Conservation (phyloP, 306 rosid genomes). For the Oxytropis ochrocephala region DNA sequence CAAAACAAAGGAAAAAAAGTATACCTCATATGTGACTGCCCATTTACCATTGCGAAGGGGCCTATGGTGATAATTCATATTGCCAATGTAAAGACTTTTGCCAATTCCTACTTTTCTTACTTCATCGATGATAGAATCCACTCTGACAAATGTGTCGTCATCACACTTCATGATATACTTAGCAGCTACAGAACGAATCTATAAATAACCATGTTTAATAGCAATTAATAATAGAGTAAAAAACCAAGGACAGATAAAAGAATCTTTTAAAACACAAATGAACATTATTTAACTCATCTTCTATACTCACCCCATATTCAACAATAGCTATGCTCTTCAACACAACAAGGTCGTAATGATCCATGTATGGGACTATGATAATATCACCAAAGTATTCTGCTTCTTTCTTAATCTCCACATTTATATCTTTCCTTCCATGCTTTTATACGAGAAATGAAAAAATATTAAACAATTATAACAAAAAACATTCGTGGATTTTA, state of each 20-base stretch:
- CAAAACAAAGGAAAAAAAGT: not conserved
- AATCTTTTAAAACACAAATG: not conserved
- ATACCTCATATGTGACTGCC: conserved; percentile 93
- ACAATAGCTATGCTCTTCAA: conserved; percentile 88
- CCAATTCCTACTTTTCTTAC: conserved; percentile 33
- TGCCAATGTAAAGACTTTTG: conserved; percentile 71
- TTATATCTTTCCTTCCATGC: conserved; percentile 81
- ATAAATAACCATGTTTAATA: conserved; percentile 18
- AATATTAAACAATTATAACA: not conserved
- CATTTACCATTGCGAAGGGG: conserved; percentile 51
- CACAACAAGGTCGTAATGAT: conserved; percentile 85
- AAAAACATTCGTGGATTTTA: too few relatives aligned
- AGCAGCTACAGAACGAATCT: conserved; percentile 57
- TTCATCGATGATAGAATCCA: conserved; percentile 64
- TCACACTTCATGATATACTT: conserved; percentile 82
- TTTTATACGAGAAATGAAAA: conserved; percentile 31
- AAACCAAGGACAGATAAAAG: not conserved
- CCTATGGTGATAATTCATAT: conserved; percentile 74
- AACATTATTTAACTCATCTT: conserved; percentile 3
- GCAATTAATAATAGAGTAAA: not conserved
- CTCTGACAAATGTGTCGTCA: conserved; percentile 85
- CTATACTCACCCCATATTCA: conserved; percentile 80
- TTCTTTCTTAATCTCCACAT: conserved; percentile 68
- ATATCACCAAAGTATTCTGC: conserved; percentile 81
- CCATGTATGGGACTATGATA: conserved; percentile 83